Evolutionary conservation across 768 basidiomycete species (phyloP).

Genomic region (Naganishia vishniacii): DNA sequence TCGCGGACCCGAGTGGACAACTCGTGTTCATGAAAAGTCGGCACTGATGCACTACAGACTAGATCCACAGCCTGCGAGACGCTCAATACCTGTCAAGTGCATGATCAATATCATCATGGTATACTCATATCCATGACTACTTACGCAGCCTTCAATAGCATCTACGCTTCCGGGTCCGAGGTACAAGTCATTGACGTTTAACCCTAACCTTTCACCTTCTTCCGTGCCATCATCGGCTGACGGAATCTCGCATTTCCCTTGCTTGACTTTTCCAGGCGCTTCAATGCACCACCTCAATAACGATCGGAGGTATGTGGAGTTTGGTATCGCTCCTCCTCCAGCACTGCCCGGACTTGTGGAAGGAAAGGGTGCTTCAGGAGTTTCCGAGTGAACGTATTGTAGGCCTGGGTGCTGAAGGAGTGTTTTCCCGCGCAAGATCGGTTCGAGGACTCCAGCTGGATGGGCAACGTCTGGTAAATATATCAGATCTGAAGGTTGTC

Average conservation of each 20-base stretch:
- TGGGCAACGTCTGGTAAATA: background rate
- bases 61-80: slow-evolving; percentile 82
- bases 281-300: slow-evolving; percentile 42
- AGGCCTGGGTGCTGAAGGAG: slow-evolving; percentile 40
- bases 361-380: slow-evolving; percentile 34
- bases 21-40: background rate
- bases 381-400: slow-evolving; percentile 38
- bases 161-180: slow-evolving; percentile 45
- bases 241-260: slow-evolving; percentile 45
- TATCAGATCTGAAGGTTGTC: background rate
- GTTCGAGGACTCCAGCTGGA: slow-evolving; percentile 9
- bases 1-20: too few relatives aligned
- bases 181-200: slow-evolving; percentile 46
- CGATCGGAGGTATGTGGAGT: slow-evolving; percentile 37
- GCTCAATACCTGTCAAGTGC: slow-evolving; percentile 37
- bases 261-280: slow-evolving; percentile 43
- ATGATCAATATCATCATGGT: background rate
- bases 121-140: slow-evolving; percentile 10
- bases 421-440: slow-evolving; percentile 28
- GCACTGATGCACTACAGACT: slow-evolving; percentile 45
- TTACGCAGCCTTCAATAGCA: slow-evolving; percentile 47
- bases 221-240: slow-evolving; percentile 8
- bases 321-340: background rate
- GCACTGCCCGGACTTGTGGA: slow-evolving; percentile 1
- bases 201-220: slow-evolving; percentile 28